Conservation (phyloP, 139 green algal species). For the Chlamydomonas eustigma region DNA sequence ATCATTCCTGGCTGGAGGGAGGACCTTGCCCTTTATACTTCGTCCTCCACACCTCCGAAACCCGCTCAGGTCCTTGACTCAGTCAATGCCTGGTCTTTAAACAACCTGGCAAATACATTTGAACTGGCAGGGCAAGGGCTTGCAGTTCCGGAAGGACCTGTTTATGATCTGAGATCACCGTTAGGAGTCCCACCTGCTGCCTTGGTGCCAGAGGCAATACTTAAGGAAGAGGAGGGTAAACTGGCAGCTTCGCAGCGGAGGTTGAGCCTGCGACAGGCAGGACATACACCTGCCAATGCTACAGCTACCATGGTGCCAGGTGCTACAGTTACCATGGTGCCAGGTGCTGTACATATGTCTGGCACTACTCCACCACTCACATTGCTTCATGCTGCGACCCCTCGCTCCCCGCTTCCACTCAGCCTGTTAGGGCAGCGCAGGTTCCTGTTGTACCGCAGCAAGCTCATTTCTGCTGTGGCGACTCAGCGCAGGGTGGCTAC, state of each 20-base stretch:
- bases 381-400: too few species aligned
- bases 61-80: neutral
- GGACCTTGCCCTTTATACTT: neutral
- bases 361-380: too few species aligned
- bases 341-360: too few species aligned
- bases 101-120: slow-evolving; percentile 66
- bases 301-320: neutral
- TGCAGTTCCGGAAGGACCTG: slow-evolving; percentile 10
- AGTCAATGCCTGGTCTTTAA: slow-evolving; percentile 46
- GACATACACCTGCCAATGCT: neutral
- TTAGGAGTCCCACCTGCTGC: slow-evolving; percentile 63
- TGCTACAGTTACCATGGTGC: neutral
- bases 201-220: slow-evolving; percentile 20
- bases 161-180: slow-evolving; percentile 61
- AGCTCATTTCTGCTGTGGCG: neutral
- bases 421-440: neutral
- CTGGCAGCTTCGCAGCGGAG: neutral
- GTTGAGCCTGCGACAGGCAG: neutral
- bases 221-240: neutral
- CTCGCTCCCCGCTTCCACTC: too few species aligned
- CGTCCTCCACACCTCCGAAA: neutral
- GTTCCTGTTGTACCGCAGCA: neutral
- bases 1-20: slow-evolving; percentile 31
- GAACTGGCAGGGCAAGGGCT: slow-evolving; percentile 26
- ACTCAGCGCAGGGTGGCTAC: neutral